Conservation (phyloP, 768 basidiomycete species). For the Russula emetica region DNA sequence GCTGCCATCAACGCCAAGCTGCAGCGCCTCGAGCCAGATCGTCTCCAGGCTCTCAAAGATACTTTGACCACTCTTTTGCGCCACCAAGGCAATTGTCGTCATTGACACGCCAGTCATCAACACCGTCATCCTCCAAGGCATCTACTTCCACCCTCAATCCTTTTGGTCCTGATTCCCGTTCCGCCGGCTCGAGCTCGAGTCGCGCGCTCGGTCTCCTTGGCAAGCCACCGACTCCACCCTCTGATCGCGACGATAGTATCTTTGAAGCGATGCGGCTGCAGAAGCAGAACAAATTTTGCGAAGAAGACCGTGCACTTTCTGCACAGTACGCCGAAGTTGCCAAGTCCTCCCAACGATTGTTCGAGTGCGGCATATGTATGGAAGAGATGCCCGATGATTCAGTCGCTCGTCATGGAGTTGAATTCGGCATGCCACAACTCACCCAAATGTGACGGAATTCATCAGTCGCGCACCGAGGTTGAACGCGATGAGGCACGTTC, state of each 20-base stretch:
- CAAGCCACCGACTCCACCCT: neutral
- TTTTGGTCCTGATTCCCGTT: neutral
- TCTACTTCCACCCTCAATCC: neutral
- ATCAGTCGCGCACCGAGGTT: too few relatives aligned
- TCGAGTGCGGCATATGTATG: conserved; percentile 45
- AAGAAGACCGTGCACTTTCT: conserved; percentile 41
- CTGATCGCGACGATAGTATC: conserved; percentile 27
- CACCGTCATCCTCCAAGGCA: neutral
- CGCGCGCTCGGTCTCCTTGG: neutral
- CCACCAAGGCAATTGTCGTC: neutral
- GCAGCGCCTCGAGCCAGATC: too few relatives aligned
- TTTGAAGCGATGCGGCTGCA: conserved; percentile 36
- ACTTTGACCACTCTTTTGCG: neutral
- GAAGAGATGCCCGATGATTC: conserved; percentile 45
- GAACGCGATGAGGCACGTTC: too few relatives aligned
- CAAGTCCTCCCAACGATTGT: conserved; percentile 34
- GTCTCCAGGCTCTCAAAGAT: neutral
- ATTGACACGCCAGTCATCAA: neutral
- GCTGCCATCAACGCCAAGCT: too few relatives aligned
- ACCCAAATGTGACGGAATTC: too few relatives aligned
- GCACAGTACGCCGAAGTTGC: conserved; percentile 31
- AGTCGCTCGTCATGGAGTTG: conserved; percentile 34
- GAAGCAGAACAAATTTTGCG: conserved; percentile 40
- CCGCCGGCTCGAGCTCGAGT: neutral
- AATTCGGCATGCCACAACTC: too few relatives aligned